Evolutionary conservation across 768 basidiomycete genomes (phyloP), one percentile per base, ranked within the genome.

Genomic region (Mycena alexandri): DNA sequence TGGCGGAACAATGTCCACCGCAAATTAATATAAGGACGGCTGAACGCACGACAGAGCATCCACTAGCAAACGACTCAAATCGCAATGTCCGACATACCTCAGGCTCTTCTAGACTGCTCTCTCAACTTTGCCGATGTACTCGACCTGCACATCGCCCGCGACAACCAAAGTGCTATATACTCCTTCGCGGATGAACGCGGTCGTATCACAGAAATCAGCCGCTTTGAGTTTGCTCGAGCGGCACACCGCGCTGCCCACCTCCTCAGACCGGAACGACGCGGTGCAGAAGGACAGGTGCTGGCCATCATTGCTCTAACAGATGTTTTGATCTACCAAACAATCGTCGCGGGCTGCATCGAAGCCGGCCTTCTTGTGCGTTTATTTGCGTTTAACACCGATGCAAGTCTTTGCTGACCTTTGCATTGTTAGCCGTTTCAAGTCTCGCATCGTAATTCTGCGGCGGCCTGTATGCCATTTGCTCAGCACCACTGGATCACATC

Each of bases 201-300:
- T 24, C 51, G 74, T 6, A 65, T 77, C 12, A 74, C 75, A 7
- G 61, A 69, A 33, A 78, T 86, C 33, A 77, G 80, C 7, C 79
- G 79, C 55, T 61, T 83, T 8, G 83, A 86, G 58, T 86, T 85
- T 68, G 79, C 77, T 19, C 79, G 81, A 13, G 85, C 84, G 11
- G 79, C 77, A 47, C 81, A 86, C 63, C 79, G 84, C 17, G 74
- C 81, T 24, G 83, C 84, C 0, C 81, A 82, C 66, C 65, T 71
- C 22, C 48, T 85, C 14, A 76, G 81, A 17, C 83, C 83, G 0
- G 67, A 69, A 19, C 76, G 80, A 3, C 57, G 54, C 38, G 75
- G 80, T 1, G 64, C 68, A 2, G 76, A 81, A 19, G 77, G 76
- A 14, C 74, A 73, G 22, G 74, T 83, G 5, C 64, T 85, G 6